Base-by-base conservation (phyloP, 2,329 filamentous ascomycete species). In the Phyllosticta citriasiana region DNA sequence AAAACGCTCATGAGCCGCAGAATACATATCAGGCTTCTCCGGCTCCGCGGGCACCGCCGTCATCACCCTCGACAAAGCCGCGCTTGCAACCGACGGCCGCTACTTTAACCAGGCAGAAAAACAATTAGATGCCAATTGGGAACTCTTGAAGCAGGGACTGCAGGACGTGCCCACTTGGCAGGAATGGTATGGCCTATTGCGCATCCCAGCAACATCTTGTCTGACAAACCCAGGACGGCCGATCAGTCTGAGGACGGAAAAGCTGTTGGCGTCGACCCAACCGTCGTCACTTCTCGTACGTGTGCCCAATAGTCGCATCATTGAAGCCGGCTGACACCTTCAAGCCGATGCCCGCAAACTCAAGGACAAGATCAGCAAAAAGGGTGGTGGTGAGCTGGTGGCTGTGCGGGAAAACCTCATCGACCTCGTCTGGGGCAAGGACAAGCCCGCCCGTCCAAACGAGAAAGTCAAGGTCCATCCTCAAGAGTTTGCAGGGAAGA, bases 31-130 rank as follows among this genome's bases (percentile, higher is more conserved):
- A 64, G 93, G 94, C 26, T 99, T 99, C 75, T 91, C 90, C 62
- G 94, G 94, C 60, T 99, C 94, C 9, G 93, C 94, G 53, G 94
- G 94, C 62, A 96, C 90, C 65, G 94, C 92, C 50, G 87, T 99
- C 57, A 82, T 99, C 61, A 94, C 92, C 2, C 82, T 84, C 57
- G 87, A 91, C 57, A 92, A 92, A 74, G 94, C 94, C 16, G 90
- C 91, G 14, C 79, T 99, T 62, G 91, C 94, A 12, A 99, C 94
- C 30, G 94, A 99, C 73, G 94, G 94, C 30, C 87, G 94, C 66
- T 99, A 99, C 76, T 99, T 97, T 81, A 97, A 96, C 77, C 94
- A 99, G 75, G 94, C 94, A 26, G 80, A 86, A 64, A 89, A 92
- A 69, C 91, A 99, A 74, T 84, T 99, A 30, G 94, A 97, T 73